These are phyloP conservation scores for Rhynchosporium graminicola DNA, from an alignment of 2,329 filamentous ascomycete species.

Conservation along the genomic window DNA sequence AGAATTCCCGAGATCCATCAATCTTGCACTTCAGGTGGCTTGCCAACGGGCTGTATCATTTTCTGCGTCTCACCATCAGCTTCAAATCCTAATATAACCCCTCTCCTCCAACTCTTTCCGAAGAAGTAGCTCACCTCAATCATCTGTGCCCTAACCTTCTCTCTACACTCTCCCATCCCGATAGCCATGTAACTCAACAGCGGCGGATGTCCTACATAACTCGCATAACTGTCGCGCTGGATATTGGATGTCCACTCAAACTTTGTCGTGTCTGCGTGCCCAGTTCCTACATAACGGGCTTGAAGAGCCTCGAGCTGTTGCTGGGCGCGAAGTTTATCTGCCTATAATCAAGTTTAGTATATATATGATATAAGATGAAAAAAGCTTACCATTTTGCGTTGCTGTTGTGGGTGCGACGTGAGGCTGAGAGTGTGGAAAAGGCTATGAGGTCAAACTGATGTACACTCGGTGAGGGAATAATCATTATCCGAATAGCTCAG, in stretches of 20 bases:
- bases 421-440: conserved; percentile 8
- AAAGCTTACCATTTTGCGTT: conserved; percentile 29
- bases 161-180: conserved; percentile 80
- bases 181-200: conserved; percentile 87
- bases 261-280: conserved; percentile 93
- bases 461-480: not conserved
- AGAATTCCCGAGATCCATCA: conserved; percentile 29
- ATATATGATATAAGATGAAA: not conserved
- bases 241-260: conserved; percentile 98
- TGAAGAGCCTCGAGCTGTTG: conserved; percentile 98
- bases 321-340: conserved; percentile 95
- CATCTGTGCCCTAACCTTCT: conserved; percentile 77
- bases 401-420: not conserved
- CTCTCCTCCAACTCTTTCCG: not conserved
- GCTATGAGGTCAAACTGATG: not conserved
- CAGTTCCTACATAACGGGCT: conserved; percentile 92
- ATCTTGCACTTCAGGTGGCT: conserved; percentile 61
- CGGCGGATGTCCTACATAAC: conserved; percentile 85
- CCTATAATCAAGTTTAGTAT: conserved; percentile 50
- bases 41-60: conserved; percentile 68
- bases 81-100: not conserved
- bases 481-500: not conserved
- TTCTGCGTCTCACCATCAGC: conserved; percentile 47
- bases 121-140: conserved; percentile 61
- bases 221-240: conserved; percentile 87